Base-by-base conservation (phyloP, 2,329 filamentous ascomycete genomes). In the Fusarium sp. region DNA sequence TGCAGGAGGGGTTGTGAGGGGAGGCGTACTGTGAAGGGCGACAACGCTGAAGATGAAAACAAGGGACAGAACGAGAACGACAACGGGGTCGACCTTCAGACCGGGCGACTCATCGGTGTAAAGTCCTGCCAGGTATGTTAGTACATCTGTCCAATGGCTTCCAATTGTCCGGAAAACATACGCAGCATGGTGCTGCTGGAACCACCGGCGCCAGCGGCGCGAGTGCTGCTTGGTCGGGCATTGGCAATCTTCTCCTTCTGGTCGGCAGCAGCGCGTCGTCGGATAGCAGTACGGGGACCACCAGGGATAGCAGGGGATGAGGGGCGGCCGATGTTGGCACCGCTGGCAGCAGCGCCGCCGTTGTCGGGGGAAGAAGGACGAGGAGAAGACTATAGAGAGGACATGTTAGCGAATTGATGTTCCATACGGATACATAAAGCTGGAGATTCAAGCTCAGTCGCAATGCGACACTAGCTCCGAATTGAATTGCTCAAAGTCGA, bases 1-100 rank as follows among this genome's bases (percentile, higher is more conserved):
- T n/a, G 3, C 41, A 16, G 8, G 39, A 35, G 26, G 4, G 15
- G 23, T 2, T 1, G 33, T 6, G 31, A 23, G 26, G 26, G 28
- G 24, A 86, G 20, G 12, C 93, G 75, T 90, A 98, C 96, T 94
- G 85, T 99, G 96, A 79, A 99, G 87, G 74, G 94, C 94, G 77
- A 99, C 96, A 78, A 99, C 96, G 78, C 92, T 96, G 85, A 99
- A 98, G 83, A 99, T 99, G 83, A 99, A 99, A 68, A 97, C 96
- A 76, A 99, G 89, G 77, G 93, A 97, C 75, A 99, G 87, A 74
- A 98, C 96, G 78, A 99, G 88, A 70, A 99, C 95, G 72, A 99
- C 94, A 63, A 99, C 96, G 23, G 96, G 96, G 81, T 99, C 96
- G 71, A 99, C 96, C 86, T 98, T 97, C 77, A 99, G 86, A 68